Evolutionary conservation across 176 grass and related monocot species (phyloP), one percentile per base, ranked within the genome.

Genomic region (Oryza meyeriana): DNA sequence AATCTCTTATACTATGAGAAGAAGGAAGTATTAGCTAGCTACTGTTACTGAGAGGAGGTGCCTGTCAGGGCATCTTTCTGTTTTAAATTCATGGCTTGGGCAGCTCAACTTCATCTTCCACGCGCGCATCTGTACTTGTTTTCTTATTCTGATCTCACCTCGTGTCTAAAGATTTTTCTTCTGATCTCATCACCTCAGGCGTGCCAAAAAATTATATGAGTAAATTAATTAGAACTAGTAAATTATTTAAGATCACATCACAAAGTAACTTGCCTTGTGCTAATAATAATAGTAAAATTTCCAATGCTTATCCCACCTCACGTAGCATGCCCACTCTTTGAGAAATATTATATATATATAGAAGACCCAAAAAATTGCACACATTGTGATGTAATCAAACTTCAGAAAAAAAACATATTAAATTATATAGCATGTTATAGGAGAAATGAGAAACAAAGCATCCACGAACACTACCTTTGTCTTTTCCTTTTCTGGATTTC

Each of bases 21-120:
- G n/a, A n/a, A n/a, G n/a, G n/a, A n/a, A n/a, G n/a, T n/a, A n/a
- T n/a, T n/a, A n/a, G n/a, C n/a, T n/a, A n/a, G n/a, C n/a, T n/a
- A n/a, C n/a, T n/a, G n/a, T n/a, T n/a, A n/a, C n/a, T n/a, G 20
- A 35, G 28, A 62, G 28, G 66, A 63, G 30, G 40, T 72, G 39
- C 4, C 30, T 72, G 75, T 72, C 75, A 72, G 66, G 66, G 83
- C 68, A 85, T 85, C 84, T 79, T 85, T 85, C 7, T 52, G 25
- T 79, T 85, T 79, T 55, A 65, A 85, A 65, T 85, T 65, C 31
- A 8, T 78, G 30, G 2, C n/a, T 64, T 73, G 57, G 70, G 58
- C 75, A 64, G 42, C 45, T 30, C 66, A 52, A 64, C 67, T 24
- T 85, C 41, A 40, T 24, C 84, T 16, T 52, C 58, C 59, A 55